Conservation (phyloP, 768 basidiomycete species). For the Terana coerulea region DNA sequence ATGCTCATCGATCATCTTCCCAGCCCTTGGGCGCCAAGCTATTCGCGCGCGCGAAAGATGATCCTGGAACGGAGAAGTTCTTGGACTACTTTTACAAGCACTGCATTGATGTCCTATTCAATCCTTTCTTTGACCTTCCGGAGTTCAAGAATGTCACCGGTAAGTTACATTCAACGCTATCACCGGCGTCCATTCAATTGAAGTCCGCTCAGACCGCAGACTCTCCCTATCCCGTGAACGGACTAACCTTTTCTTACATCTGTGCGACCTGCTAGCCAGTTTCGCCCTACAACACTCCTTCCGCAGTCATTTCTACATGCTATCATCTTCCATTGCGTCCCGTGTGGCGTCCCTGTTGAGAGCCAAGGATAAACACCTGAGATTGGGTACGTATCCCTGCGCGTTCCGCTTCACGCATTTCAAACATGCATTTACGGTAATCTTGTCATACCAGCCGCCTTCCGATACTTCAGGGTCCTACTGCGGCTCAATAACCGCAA, state of each 20-base stretch:
- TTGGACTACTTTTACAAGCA: constrained; percentile 92
- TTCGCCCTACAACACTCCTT: constrained; percentile 88
- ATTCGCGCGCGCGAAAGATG: constrained; percentile 66
- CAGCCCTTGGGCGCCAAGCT: constrained; percentile 38
- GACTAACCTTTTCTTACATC: constrained; percentile 80
- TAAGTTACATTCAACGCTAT: constrained; percentile 21
- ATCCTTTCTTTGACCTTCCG: constrained; percentile 71
- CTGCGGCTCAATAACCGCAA: constrained; percentile 81
- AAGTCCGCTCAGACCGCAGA: constrained; percentile 42
- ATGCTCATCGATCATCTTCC: constrained; percentile 1
- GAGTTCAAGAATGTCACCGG: constrained; percentile 56
- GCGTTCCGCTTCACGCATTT: background rate
- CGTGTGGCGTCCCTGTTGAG: constrained; percentile 76
- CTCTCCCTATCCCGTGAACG: constrained; percentile 65
- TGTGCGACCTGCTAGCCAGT: constrained; percentile 88
- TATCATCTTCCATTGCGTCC: constrained; percentile 72
- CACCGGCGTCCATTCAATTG: constrained; percentile 29
- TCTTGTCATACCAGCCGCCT: constrained; percentile 57
- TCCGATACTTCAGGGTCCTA: constrained; percentile 87
- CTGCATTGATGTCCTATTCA: constrained; percentile 73
- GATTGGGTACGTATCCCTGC: constrained; percentile 65
- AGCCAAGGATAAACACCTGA: constrained; percentile 86
- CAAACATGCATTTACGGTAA: too few species aligned
- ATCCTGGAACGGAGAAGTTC: constrained; percentile 83
- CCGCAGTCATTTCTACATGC: constrained; percentile 86